These are phyloP conservation scores for Cyclotella kingstonii DNA, from an alignment of 108 stramenopile species.

Conservation along the genomic window DNA sequence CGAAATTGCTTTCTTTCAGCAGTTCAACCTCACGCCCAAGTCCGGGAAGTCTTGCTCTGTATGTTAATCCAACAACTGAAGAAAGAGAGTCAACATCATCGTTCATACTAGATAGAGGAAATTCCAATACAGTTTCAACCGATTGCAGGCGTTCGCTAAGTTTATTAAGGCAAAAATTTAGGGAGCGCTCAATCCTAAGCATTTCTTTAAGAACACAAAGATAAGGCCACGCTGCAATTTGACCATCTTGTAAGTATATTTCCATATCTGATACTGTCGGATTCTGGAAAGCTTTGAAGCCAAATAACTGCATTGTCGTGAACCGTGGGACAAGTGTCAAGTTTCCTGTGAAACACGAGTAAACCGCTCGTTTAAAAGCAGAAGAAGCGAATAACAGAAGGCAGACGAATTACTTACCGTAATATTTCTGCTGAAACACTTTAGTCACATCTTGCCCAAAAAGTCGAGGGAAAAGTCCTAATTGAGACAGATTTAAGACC, in stretches of 20 bases:
- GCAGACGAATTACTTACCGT: conserved; percentile 57
- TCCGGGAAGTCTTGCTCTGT: conserved; percentile 44
- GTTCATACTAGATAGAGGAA: conserved; percentile 24
- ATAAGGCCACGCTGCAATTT: conserved; percentile 86
- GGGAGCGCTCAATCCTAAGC: conserved; percentile 70
- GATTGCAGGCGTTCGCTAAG: conserved; percentile 55
- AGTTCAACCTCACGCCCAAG: conserved; percentile 54
- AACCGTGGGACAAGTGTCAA: conserved; percentile 83
- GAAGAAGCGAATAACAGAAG: background rate
- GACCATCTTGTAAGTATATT: conserved; percentile 79
- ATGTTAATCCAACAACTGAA: conserved; percentile 21
- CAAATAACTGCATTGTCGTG: conserved; percentile 81
- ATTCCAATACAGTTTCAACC: conserved; percentile 47
- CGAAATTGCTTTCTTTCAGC: conserved; percentile 41
- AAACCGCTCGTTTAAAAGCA: background rate
- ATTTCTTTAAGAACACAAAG: conserved; percentile 77
- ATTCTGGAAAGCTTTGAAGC: conserved; percentile 77
- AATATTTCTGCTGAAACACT: conserved; percentile 92
- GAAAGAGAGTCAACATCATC: conserved; percentile 74
- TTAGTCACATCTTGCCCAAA: conserved; percentile 92
- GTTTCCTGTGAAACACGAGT: conserved; percentile 31
- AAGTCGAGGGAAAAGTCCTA: conserved; percentile 86
- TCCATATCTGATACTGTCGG: conserved; percentile 86
- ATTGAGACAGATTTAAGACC: conserved; percentile 68
- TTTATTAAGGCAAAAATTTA: conserved; percentile 67